Base-by-base conservation (phyloP, 2,329 filamentous ascomycete genomes). In the Trichoderma sp. region DNA sequence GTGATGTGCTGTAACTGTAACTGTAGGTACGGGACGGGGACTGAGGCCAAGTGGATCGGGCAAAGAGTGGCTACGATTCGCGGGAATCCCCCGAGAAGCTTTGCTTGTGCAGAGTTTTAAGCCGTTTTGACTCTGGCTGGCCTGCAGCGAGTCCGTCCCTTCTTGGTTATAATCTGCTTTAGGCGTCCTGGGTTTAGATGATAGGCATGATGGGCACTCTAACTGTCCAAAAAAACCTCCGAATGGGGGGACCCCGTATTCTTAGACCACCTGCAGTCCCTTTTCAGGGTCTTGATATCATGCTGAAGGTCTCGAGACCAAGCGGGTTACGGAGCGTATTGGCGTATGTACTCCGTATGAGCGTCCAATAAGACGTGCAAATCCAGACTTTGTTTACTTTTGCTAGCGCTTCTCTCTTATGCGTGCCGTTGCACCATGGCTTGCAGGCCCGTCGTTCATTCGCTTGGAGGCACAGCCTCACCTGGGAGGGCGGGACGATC, bases 401-500 rank as follows among this genome's bases (percentile, higher is more conserved):
- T 66, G 7, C n/a, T 66, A 66, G 61, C 61, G 61, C 61, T 43
- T 39, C 61, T 14, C 34, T 46, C 26, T 49, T 6, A 49, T 66
- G 63, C 63, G 63, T 58, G 54, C 16, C 26, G 63, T 51, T 51
- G 54, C 63, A 56, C 54, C 63, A 59, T 58, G 39, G 34, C 34
- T 49, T 21, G 49, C 8, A 30, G n/a, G 63, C 39, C 54, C 52
- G 39, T 37, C 63, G 54, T 43, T 55, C 28, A 66, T 66, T 66
- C 51, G 63, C 21, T n/a, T 54, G 18, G 43, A 14, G 28, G 24
- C 63, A 51, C 63, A 59, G 63, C 63, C 63, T 66, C 63, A 56
- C 54, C 49, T 58, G 52, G 37, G 51, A 34, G 18, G 32, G 63
- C 63, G 63, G 63, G 63, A 66, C 63, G 63, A 66, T 66, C 63